Conservation (phyloP, 129 eudicot species). For the Apium graveolens region DNA sequence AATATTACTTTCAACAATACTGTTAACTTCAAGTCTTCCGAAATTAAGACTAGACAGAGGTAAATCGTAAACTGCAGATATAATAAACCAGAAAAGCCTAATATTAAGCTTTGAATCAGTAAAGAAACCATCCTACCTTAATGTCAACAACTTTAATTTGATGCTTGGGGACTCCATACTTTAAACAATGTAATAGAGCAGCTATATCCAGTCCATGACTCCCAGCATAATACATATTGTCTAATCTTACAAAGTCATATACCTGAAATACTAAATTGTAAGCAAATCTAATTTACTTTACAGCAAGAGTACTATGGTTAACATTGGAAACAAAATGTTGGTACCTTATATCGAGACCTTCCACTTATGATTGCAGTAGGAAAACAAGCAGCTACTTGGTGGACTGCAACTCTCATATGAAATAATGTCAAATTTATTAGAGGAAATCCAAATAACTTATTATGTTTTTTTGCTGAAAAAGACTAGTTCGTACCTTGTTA, state of each 20-base stretch:
- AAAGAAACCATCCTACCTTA: slow-evolving; percentile 17
- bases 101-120: too few relatives aligned
- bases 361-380: slow-evolving; percentile 64
- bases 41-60: background rate
- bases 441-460: background rate
- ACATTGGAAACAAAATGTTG: background rate
- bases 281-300: background rate
- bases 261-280: too few relatives aligned
- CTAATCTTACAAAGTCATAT: slow-evolving; percentile 39
- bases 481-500: background rate
- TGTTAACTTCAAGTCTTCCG: background rate
- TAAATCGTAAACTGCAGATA: background rate
- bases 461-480: background rate
- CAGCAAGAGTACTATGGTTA: background rate
- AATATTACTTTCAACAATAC: background rate
- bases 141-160: slow-evolving; percentile 30
- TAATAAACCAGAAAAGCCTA: background rate
- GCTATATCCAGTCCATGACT: slow-evolving; percentile 59
- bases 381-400: slow-evolving; percentile 32
- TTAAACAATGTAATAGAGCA: slow-evolving; percentile 25
- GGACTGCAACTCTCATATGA: slow-evolving; percentile 42
- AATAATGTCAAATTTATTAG: background rate
- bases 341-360: slow-evolving; percentile 45
- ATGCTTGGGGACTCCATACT: slow-evolving; percentile 25
- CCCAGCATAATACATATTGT: slow-evolving; percentile 43